These are phyloP conservation scores for Isoetes engelmannii DNA, from an alignment of 83 land plant species.

Conservation along the genomic window DNA sequence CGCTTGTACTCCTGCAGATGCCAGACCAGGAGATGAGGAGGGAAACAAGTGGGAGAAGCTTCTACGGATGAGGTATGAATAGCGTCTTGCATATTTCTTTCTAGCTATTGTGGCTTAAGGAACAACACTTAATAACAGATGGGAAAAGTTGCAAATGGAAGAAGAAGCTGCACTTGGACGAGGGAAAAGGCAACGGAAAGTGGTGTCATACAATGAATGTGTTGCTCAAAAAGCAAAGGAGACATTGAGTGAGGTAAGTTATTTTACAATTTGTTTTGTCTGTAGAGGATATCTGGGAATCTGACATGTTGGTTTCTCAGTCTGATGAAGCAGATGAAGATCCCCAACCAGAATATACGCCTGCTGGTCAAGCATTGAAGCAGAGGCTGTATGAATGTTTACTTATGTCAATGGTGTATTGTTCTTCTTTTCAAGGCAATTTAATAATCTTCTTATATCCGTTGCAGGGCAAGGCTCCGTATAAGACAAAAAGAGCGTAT, in stretches of 20 bases:
- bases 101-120: too few relatives aligned
- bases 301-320: neutral
- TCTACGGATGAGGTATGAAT: slow-evolving; percentile 59
- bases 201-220: slow-evolving; percentile 74
- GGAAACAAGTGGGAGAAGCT: slow-evolving; percentile 97
- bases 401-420: neutral
- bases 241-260: slow-evolving; percentile 58
- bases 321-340: slow-evolving; percentile 33
- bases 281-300: neutral
- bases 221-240: slow-evolving; percentile 47
- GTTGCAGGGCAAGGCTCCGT: slow-evolving; percentile 63
- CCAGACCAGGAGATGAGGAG: slow-evolving; percentile 22
- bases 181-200: slow-evolving; percentile 81
- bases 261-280: neutral
- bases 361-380: slow-evolving; percentile 85
- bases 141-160: slow-evolving; percentile 84
- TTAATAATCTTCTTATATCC: neutral
- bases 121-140: slow-evolving; percentile 29
- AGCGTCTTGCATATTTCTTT: neutral
- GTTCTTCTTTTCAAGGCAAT: neutral
- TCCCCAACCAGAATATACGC: slow-evolving; percentile 70
- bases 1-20: too few relatives aligned
- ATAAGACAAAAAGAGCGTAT: slow-evolving; percentile 83
- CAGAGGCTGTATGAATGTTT: slow-evolving; percentile 57
- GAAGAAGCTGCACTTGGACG: slow-evolving; percentile 96